These are phyloP conservation scores for Alternaria rosae DNA, from an alignment of 2,329 filamentous ascomycete species.

Conservation along the genomic window DNA sequence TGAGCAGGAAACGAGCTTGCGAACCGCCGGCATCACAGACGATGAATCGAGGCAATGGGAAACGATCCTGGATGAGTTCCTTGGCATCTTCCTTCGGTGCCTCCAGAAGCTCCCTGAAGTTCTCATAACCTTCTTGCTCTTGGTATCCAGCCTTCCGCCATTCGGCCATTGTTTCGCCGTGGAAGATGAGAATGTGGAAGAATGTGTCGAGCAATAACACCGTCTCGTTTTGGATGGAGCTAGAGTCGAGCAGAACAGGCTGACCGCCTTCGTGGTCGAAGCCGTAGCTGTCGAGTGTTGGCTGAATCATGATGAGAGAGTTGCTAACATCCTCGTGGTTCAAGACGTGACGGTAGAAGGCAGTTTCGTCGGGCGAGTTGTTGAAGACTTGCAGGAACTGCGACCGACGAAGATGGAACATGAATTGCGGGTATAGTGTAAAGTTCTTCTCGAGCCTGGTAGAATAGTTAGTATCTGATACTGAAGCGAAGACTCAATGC, in stretches of 20 bases:
- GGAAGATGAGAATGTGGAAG: slow-evolving; percentile 99
- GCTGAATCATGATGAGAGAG: slow-evolving; percentile 98
- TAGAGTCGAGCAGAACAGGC: slow-evolving; percentile 94
- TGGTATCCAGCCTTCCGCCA: slow-evolving; percentile 99
- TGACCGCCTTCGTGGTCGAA: slow-evolving; percentile 93
- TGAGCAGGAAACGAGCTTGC: slow-evolving; percentile 94
- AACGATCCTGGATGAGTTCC: slow-evolving; percentile 96
- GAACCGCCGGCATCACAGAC: slow-evolving; percentile 98
- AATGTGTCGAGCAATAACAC: slow-evolving; percentile 96
- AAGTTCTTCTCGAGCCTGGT: slow-evolving; percentile 91
- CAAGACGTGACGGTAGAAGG: slow-evolving; percentile 96
- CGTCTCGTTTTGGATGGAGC: slow-evolving; percentile 92
- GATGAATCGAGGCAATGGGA: slow-evolving; percentile 97
- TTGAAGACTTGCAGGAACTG: slow-evolving; percentile 99
- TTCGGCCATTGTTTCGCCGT: slow-evolving; percentile 96
- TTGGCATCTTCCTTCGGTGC: slow-evolving; percentile 96
- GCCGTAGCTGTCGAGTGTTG: slow-evolving; percentile 95
- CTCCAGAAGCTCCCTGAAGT: slow-evolving; percentile 86
- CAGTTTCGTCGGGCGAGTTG: slow-evolving; percentile 97
- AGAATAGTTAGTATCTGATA: background rate
- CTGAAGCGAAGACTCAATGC: background rate
- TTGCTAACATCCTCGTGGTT: slow-evolving; percentile 98
- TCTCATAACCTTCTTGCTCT: slow-evolving; percentile 97
- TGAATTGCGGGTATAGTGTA: slow-evolving; percentile 97
- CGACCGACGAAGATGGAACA: slow-evolving; percentile 97